A percentile compares a stretch with the other conserved stretches of the same genome.
Evolutionary conservation across 768 basidiomycete species (phyloP).

Genomic region (Lactarius psammicola): DNA sequence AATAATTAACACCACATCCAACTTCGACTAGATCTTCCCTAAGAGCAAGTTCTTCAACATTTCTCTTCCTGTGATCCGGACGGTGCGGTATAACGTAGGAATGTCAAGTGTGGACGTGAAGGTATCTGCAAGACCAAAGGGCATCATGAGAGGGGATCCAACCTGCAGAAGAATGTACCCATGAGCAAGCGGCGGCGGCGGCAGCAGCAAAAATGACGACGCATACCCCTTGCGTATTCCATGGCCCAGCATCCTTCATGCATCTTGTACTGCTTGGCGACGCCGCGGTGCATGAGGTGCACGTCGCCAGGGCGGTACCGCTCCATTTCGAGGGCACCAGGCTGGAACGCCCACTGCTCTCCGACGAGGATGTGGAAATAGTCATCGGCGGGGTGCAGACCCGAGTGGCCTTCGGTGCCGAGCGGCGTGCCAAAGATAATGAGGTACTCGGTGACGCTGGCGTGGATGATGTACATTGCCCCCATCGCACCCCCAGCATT

Average conservation of each 20-base stretch:
- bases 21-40: constrained; percentile 70
- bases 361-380: constrained; percentile 96
- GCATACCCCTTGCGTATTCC: constrained; percentile 88
- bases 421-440: constrained; percentile 95
- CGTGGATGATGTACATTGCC: constrained; percentile 96
- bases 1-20: not conserved
- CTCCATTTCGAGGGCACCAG: constrained; percentile 84
- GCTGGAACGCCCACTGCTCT: constrained; percentile 89
- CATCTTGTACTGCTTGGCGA: constrained; percentile 97
- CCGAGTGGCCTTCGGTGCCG: constrained; percentile 95
- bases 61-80: constrained; percentile 75
- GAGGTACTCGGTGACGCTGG: constrained; percentile 94
- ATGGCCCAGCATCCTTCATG: constrained; percentile 93
- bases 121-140: constrained; percentile 87
- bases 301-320: constrained; percentile 80
- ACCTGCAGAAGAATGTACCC: constrained; percentile 47
- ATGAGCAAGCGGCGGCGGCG: constrained; percentile 2
- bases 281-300: constrained; percentile 78
- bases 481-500: constrained; percentile 99
- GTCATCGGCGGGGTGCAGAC: constrained; percentile 94
- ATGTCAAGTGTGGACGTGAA: constrained; percentile 88
- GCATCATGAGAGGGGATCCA: constrained; percentile 98
- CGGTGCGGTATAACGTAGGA: constrained; percentile 75
- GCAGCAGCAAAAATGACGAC: not conserved
- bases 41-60: constrained; percentile 77